A percentile compares a stretch with the other conserved stretches of the same genome.
phyloP scores from a whole-genome alignment of 352 stramenopile genomes.

The Globisporangium irregulare region DNA sequence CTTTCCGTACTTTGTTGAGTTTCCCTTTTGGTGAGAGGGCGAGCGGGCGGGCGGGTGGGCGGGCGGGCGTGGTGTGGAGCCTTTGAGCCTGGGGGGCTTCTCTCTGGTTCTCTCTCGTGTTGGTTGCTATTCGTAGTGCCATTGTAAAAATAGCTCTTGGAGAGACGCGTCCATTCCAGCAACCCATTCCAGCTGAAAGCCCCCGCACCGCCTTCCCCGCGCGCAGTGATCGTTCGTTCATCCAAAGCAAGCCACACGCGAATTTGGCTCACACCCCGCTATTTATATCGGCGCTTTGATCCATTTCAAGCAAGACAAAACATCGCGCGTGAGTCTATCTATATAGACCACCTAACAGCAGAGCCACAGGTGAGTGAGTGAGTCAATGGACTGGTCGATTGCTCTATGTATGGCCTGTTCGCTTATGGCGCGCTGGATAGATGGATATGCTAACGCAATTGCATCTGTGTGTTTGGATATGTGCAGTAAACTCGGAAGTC shows the following conservation, averaged over 20 bases:
- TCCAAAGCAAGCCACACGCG: background rate
- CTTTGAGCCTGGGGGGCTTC: background rate
- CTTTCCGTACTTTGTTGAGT: background rate
- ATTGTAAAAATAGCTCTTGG: conserved; percentile 18
- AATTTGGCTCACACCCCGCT: conserved; percentile 9
- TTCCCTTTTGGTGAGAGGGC: background rate
- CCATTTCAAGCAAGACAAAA: background rate
- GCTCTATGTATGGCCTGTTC: background rate
- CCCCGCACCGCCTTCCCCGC: background rate
- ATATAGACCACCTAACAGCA: background rate
- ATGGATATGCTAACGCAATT: background rate
- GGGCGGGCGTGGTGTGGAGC: too few species aligned
- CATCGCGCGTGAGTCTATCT: background rate
- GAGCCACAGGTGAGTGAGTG: background rate
- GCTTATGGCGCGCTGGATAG: background rate
- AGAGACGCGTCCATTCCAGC: conserved; percentile 3
- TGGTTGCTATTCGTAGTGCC: conserved; percentile 6
- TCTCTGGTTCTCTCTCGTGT: background rate
- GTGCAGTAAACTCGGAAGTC: background rate
- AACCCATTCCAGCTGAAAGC: background rate
- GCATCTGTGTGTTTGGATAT: conserved; percentile 3
- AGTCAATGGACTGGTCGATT: background rate
- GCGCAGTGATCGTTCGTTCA: background rate
- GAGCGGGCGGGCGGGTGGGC: too few species aligned
- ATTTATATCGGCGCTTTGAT: conserved; percentile 14